Evolutionary conservation across 2,329 filamentous ascomycete species (phyloP).

Genomic region (Alternaria metachromatica): DNA sequence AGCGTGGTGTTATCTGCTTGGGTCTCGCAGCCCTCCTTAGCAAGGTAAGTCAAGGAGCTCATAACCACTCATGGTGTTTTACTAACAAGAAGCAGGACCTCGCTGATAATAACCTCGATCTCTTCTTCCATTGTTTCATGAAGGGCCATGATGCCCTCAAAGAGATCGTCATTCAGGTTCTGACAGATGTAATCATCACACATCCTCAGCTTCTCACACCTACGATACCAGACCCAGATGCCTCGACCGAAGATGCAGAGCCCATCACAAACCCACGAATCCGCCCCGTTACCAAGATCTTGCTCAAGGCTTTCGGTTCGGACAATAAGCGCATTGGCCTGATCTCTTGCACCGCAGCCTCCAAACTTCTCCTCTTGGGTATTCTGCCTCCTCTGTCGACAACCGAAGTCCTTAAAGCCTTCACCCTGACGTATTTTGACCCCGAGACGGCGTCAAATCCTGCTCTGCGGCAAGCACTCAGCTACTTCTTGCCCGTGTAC

Average conservation of each 20-base stretch:
- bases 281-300: slow-evolving; percentile 80
- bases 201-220: slow-evolving; percentile 81
- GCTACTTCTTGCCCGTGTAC: slow-evolving; percentile 94
- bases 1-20: slow-evolving; percentile 86
- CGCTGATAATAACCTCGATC: slow-evolving; percentile 86
- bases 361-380: slow-evolving; percentile 84
- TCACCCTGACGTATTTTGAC: slow-evolving; percentile 88
- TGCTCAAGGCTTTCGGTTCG: slow-evolving; percentile 74
- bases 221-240: slow-evolving; percentile 48
- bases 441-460: slow-evolving; percentile 82
- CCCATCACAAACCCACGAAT: slow-evolving; percentile 48
- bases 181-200: slow-evolving; percentile 90
- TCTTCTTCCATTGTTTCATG: slow-evolving; percentile 95
- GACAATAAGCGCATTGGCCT: slow-evolving; percentile 78
- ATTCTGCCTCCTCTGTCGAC: slow-evolving; percentile 61
- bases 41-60: slow-evolving; percentile 59
- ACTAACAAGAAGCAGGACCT: slow-evolving; percentile 63
- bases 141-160: slow-evolving; percentile 91
- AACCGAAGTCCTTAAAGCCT: slow-evolving; percentile 78
- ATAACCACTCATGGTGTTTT: neutral
- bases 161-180: slow-evolving; percentile 86
- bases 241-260: slow-evolving; percentile 48
- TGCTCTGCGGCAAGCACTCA: slow-evolving; percentile 81
- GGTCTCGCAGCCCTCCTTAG: slow-evolving; percentile 92
- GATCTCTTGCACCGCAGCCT: slow-evolving; percentile 79